Conservation (phyloP, 495 filamentous ascomycete genomes). For the Penicillium ucsense region DNA sequence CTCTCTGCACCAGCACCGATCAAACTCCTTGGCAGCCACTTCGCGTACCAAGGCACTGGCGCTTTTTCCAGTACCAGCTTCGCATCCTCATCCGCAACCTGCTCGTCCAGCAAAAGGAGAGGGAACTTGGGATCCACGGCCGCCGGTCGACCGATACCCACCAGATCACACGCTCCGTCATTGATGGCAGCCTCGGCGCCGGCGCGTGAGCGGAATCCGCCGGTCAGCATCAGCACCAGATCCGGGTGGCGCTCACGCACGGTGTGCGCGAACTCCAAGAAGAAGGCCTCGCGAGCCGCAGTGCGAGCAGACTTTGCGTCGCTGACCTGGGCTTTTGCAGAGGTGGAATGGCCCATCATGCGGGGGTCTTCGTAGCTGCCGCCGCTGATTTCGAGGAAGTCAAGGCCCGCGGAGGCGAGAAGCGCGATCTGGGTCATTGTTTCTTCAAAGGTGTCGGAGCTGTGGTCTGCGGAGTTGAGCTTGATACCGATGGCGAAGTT, state of each 20-base stretch:
- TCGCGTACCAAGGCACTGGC: constrained; percentile 20
- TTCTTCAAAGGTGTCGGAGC: constrained; percentile 33
- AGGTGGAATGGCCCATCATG: constrained; percentile 20
- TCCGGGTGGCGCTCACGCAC: constrained; percentile 34
- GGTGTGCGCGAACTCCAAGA: constrained; percentile 44
- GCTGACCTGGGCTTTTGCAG: neutral
- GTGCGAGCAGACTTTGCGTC: constrained; percentile 28
- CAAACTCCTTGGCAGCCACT: constrained; percentile 24
- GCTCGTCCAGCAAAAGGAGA: constrained; percentile 41
- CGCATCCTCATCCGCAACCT: constrained; percentile 40
- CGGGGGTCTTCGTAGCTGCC: constrained; percentile 46
- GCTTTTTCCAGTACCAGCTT: constrained; percentile 27
- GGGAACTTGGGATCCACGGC: constrained; percentile 40
- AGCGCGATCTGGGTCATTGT: constrained; percentile 44
- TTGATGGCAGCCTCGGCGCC: constrained; percentile 45
- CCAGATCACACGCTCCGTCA: constrained; percentile 45
- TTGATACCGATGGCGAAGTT: constrained; percentile 52
- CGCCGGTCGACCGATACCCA: constrained; percentile 48
- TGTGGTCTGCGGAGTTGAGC: constrained; percentile 51
- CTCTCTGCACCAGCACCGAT: constrained; percentile 38
- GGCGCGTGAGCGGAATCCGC: constrained; percentile 45
- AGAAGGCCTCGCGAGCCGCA: constrained; percentile 49
- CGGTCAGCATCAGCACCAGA: constrained; percentile 41
- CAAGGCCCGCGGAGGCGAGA: constrained; percentile 43
- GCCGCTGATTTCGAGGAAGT: constrained; percentile 56